These are phyloP conservation scores for Tetrahymena thermophila DNA, from an alignment of 73 alveolate species.

Conservation along the genomic window DNA sequence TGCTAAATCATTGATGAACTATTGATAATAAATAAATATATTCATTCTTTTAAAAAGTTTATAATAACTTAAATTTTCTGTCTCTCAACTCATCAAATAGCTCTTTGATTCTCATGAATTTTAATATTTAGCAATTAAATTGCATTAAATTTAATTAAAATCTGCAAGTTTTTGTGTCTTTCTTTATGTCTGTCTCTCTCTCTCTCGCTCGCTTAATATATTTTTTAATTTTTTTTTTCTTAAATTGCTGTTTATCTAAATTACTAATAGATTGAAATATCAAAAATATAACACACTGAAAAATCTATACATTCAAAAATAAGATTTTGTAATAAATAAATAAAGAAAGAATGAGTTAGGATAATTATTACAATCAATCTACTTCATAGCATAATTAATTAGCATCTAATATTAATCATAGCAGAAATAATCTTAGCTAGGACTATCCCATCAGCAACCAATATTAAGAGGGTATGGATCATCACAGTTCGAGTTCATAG, in stretches of 20 bases:
- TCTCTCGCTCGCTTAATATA: background rate
- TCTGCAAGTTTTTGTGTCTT: no score
- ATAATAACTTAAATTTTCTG: background rate
- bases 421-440: background rate
- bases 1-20: no score
- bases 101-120: background rate
- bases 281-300: background rate
- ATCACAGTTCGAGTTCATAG: background rate
- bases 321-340: background rate
- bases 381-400: background rate
- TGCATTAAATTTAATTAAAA: no score
- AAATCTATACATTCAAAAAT: background rate
- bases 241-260: background rate
- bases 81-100: background rate
- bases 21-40: no score
- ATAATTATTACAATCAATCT: background rate
- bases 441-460: background rate
- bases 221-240: background rate
- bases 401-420: background rate
- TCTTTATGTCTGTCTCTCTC: no score
- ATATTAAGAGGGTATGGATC: background rate
- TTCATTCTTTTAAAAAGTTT: no score
- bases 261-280: background rate
- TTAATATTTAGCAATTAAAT: no score
- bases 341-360: background rate